Conservation (phyloP, 2,329 filamentous ascomycete genomes). For the Fusarium agapanthi region DNA sequence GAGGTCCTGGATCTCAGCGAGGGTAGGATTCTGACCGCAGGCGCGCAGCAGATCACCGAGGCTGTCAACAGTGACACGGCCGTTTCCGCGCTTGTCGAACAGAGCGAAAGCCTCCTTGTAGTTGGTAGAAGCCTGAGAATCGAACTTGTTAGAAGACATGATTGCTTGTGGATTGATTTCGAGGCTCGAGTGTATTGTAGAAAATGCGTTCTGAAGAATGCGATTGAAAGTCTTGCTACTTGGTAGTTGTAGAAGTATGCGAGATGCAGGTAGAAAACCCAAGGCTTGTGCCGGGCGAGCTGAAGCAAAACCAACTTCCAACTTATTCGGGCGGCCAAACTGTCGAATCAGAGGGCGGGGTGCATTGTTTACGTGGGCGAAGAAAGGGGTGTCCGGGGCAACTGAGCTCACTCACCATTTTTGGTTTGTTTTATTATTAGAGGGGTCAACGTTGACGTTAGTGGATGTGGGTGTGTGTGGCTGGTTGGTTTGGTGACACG, state of each 20-base stretch:
- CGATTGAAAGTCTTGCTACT: slow-evolving; percentile 28
- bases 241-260: slow-evolving; percentile 17
- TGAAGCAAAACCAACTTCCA: slow-evolving; percentile 40
- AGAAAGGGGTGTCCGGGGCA: slow-evolving; percentile 45
- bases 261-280: slow-evolving; percentile 8
- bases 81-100: slow-evolving; percentile 99
- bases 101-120: slow-evolving; percentile 99
- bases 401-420: slow-evolving; percentile 52
- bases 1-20: slow-evolving; percentile 90
- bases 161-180: slow-evolving; percentile 27
- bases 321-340: slow-evolving; percentile 27
- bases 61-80: slow-evolving; percentile 85
- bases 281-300: slow-evolving; percentile 22
- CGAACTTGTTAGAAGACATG: slow-evolving; percentile 63
- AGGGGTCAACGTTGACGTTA: slow-evolving; percentile 8
- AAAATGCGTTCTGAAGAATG: slow-evolving; percentile 12
- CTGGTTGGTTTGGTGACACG: slow-evolving; percentile 26
- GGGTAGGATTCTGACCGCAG: slow-evolving; percentile 96
- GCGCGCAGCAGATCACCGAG: slow-evolving; percentile 94
- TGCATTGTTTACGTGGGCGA: slow-evolving; percentile 46
- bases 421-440: slow-evolving; percentile 35
- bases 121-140: slow-evolving; percentile 82
- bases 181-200: not conserved
- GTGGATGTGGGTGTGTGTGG: slow-evolving; percentile 6
- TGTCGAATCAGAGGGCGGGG: slow-evolving; percentile 50